These are phyloP conservation scores for Colletotrichum liriopes DNA, from an alignment of 2,329 filamentous ascomycete genomes.

Conservation along the genomic window DNA sequence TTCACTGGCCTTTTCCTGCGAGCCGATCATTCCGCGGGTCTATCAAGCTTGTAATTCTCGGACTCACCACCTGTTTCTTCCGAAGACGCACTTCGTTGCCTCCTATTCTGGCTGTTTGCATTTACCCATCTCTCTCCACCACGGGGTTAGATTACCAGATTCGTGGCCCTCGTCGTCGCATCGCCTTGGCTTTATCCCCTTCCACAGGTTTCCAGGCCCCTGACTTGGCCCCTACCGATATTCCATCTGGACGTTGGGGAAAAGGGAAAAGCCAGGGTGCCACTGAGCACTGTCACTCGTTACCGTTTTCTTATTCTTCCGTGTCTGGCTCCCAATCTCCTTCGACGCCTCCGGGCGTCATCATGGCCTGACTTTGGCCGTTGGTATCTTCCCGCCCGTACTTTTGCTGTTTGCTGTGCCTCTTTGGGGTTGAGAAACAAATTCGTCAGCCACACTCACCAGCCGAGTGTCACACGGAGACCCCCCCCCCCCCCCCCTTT, in stretches of 20 bases:
- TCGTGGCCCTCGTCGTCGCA: conserved; percentile 16
- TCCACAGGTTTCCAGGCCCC: conserved; percentile 1
- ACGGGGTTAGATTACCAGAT: conserved; percentile 12
- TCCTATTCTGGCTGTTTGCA: conserved; percentile 9
- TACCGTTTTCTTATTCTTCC: conserved; percentile 22
- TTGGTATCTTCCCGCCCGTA: conserved; percentile 17
- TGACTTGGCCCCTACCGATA: conserved; percentile 6
- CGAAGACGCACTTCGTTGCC: not conserved
- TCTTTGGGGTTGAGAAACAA: not conserved
- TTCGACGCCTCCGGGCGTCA: conserved; percentile 40
- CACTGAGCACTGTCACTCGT: conserved; percentile 28
- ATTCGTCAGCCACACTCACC: conserved; percentile 27
- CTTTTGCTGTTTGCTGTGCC: conserved; percentile 1
- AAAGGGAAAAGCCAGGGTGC: conserved; percentile 2
- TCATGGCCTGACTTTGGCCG: conserved; percentile 38
- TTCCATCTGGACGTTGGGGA: conserved; percentile 24
- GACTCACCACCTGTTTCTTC: not conserved
- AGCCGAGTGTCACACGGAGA: conserved; percentile 11
- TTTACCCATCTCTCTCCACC: conserved; percentile 11
- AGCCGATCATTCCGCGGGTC: not conserved
- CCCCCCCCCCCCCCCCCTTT: too few relatives aligned
- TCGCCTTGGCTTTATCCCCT: conserved; percentile 2
- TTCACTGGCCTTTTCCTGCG: conserved; percentile 7
- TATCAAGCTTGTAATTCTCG: conserved; percentile 1
- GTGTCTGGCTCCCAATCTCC: conserved; percentile 22